A percentile compares a stretch with the other conserved stretches of the same genome.
These are phyloP conservation scores for Handroanthus guayacan DNA, from an alignment of 257 asterid species.

Conservation along the genomic window DNA sequence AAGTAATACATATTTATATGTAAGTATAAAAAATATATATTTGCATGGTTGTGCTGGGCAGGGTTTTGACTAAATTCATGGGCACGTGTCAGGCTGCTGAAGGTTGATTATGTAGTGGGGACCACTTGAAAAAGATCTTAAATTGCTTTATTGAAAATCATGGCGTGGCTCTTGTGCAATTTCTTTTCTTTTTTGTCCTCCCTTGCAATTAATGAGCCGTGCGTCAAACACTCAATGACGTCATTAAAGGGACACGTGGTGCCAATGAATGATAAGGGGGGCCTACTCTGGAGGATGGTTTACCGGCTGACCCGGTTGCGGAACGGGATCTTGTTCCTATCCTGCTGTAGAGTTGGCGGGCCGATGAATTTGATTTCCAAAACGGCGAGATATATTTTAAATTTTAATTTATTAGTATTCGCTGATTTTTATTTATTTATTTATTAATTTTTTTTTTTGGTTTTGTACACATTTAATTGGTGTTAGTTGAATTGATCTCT, in stretches of 20 bases:
- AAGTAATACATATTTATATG: slow-evolving; percentile 29
- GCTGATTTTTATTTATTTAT: neutral
- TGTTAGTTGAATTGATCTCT: no score
- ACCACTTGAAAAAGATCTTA: slow-evolving; percentile 35
- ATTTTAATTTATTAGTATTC: no score
- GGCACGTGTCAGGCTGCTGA: slow-evolving; percentile 46
- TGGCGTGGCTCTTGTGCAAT: slow-evolving; percentile 66
- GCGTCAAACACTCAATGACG: slow-evolving; percentile 40
- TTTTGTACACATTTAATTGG: no score
- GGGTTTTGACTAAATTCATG: slow-evolving; percentile 47
- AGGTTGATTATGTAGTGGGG: slow-evolving; percentile 40
- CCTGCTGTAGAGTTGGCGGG: neutral
- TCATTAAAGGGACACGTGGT: slow-evolving; percentile 58
- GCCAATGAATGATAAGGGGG: slow-evolving; percentile 23
- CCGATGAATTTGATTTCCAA: neutral
- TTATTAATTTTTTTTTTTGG: no score
- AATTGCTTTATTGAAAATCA: slow-evolving; percentile 45
- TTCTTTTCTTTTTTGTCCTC: slow-evolving; percentile 43
- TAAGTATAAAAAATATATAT: neutral
- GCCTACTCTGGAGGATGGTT: slow-evolving; percentile 27
- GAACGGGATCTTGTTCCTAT: neutral
- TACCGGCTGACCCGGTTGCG: slow-evolving; percentile 30
- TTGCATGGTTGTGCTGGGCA: slow-evolving; percentile 44
- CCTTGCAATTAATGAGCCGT: slow-evolving; percentile 48
- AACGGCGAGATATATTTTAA: neutral